Evolutionary conservation across 495 filamentous ascomycete species (phyloP).

Genomic region (Penicillium mononematosum): DNA sequence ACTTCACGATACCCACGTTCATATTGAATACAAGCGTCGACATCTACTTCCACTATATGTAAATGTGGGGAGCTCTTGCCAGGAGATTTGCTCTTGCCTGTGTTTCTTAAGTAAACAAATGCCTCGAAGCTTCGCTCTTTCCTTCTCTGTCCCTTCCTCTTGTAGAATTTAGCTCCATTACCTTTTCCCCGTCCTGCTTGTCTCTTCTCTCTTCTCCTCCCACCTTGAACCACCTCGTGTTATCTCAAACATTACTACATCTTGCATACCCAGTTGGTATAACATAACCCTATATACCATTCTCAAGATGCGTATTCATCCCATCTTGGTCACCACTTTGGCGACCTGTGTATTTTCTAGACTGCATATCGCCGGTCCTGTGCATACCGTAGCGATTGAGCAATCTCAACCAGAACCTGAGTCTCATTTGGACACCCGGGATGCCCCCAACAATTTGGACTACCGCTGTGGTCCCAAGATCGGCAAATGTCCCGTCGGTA

Average conservation of each 20-base stretch:
- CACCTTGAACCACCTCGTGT: constrained; percentile 3
- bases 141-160: constrained; percentile 5
- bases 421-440: constrained; percentile 13
- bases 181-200: background rate
- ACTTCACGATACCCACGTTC: constrained; percentile 32
- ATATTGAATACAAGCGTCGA: constrained; percentile 15
- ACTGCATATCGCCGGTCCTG: background rate
- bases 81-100: background rate
- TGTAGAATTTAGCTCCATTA: background rate
- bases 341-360: constrained; percentile 15
- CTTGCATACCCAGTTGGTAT: constrained; percentile 23
- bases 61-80: background rate
- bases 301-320: constrained; percentile 31
- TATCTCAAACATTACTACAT: constrained; percentile 6
- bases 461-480: constrained; percentile 41
- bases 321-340: constrained; percentile 11
- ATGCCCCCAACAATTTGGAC: constrained; percentile 17
- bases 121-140: constrained; percentile 11
- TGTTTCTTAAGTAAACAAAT: background rate
- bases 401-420: background rate
- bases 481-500: constrained; percentile 53
- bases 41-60: background rate
- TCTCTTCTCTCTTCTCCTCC: constrained; percentile 9
- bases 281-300: constrained; percentile 23
- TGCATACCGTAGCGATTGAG: constrained; percentile 7